Base-by-base conservation (phyloP, 108 stramenopile genomes). In the Nannochloropsis salina region DNA sequence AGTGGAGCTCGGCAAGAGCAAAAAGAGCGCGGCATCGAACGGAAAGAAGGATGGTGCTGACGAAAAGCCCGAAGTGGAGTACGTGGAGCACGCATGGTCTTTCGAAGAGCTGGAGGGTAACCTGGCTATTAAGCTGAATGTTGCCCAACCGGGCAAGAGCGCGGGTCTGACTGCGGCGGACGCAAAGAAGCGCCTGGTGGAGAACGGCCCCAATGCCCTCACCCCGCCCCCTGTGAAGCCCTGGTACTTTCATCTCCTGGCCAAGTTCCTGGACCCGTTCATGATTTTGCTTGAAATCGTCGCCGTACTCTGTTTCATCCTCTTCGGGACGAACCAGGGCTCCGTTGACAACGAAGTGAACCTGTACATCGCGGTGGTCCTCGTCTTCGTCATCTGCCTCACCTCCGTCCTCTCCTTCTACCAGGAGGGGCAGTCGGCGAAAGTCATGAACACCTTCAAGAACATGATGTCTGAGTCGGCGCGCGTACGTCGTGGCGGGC, bases 281-380 rank as follows among this genome's bases (percentile, higher is more conserved):
- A 83, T 43, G 41, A 40, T 82, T 42, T 15, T 86, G 18, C 9
- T 86, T 15, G 42, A 43, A 18, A 83, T 83, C n/a, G 79, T 40
- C 31, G 85, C 81, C 5, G 41, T 86, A 20, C 85, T 86, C 44
- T 81, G 85, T n/a, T 82, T 86, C 80, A 82, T 86, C 82, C 41
- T 86, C 80, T 86, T 83, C 18, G 42, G 18, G 5, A 80, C 42
- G 18, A 86, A 82, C 82, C 12, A 8, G 6, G 31, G 31, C 12
- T 3, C 80, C 3, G n/a, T 80, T 10, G 21, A 86, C 5, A 74
- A 74, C n/a, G 8, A n/a, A 0, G 2, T 74, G 15, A 74, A 74
- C 61, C 61, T 74, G 15, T 74, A 86, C 44, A 41, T 86, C 6
- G 86, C 22, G 10, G 40, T 86, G 4, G 80, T 86, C 42, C 42